phyloP scores from a whole-genome alignment of 2,329 filamentous ascomycete species.

The Scedosporium apiospermum region DNA sequence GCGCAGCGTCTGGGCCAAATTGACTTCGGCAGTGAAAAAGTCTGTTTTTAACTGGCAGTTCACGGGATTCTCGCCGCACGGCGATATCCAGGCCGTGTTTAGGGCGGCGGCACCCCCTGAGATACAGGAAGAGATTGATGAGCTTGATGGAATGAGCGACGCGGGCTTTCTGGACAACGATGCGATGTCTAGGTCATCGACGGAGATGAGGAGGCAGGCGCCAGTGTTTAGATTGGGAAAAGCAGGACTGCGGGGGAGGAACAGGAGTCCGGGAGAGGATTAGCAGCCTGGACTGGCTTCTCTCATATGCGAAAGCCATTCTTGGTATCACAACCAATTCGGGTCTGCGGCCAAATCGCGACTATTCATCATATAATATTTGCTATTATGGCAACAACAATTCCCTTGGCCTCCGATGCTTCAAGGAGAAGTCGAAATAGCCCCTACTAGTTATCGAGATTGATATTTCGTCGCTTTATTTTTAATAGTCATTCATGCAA shows the following conservation, averaged over 20 bases:
- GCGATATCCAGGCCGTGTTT: slow-evolving; percentile 50
- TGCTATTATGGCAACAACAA: too few species aligned
- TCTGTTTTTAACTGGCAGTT: slow-evolving; percentile 30
- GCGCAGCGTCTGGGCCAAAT: slow-evolving; percentile 12
- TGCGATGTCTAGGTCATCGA: slow-evolving; percentile 16
- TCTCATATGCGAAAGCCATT: too few species aligned
- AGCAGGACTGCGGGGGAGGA: background rate
- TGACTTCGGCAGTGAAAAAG: background rate
- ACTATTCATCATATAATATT: too few species aligned
- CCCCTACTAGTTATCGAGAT: too few species aligned
- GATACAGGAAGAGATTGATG: slow-evolving; percentile 21
- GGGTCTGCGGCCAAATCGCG: too few species aligned
- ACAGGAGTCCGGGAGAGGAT: too few species aligned
- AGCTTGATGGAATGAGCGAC: slow-evolving; percentile 21
- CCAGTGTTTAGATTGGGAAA: background rate
- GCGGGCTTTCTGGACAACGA: slow-evolving; percentile 22
- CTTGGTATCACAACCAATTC: too few species aligned
- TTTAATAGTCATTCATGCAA: too few species aligned
- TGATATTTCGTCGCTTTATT: too few species aligned
- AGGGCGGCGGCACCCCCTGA: slow-evolving; percentile 45
- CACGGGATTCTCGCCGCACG: slow-evolving; percentile 41
- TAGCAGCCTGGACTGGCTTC: too few species aligned
- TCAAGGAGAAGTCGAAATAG: too few species aligned
- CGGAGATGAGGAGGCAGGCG: background rate
- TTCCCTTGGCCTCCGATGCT: too few species aligned